Evolutionary conservation across 1,284 basidiomycete species (phyloP), one percentile per base, ranked within the genome.

Genomic region (Sanghuangporus sanghuang): DNA sequence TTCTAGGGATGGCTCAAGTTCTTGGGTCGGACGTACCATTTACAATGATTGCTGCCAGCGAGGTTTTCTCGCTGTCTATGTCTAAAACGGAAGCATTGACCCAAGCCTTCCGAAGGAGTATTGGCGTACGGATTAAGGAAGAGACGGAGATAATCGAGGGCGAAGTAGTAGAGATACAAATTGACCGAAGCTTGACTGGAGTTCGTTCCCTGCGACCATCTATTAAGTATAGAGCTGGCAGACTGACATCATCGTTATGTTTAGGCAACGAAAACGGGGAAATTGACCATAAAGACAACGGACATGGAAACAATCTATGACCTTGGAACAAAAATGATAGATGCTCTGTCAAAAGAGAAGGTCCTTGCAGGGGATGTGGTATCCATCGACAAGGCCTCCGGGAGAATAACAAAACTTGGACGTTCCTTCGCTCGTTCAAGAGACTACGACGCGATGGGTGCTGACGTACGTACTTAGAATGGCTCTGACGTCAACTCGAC

Each of bases 281-380:
- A 98, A 74, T 77, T 99, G 65, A 98, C 96, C 0, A 92, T 99
- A 72, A 99, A 99, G 78, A 98, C 95, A 9, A 98, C 96, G 4
- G 96, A 99, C 75, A 99, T 99, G 96, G 96, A 99, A 79, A 99
- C 96, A 14, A 93, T 99, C 49, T 99, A 99, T 74, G 97, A 99
- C 76, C 84, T 99, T 18, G 97, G 97, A 8, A 95, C 90, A 64
- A 99, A 99, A 82, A 99, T 99, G 97, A 98, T 99, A 66, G 96
- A 99, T 71, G 89, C 95, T 7, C 77, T 99, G 48, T 91, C 94
- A 57, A 97, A 96, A 76, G 96, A 99, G 79, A 99, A 98, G 73
- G 92, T 99, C 14, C 84, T 95, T 2, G 96, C 96, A 0, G 96
- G 97, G 36, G 96, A 99, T 72, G 92, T 99, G 12, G 90, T 99